Conservation (phyloP, 2,329 filamentous ascomycete species). For the Magnaporthiopsis rhizophila region DNA sequence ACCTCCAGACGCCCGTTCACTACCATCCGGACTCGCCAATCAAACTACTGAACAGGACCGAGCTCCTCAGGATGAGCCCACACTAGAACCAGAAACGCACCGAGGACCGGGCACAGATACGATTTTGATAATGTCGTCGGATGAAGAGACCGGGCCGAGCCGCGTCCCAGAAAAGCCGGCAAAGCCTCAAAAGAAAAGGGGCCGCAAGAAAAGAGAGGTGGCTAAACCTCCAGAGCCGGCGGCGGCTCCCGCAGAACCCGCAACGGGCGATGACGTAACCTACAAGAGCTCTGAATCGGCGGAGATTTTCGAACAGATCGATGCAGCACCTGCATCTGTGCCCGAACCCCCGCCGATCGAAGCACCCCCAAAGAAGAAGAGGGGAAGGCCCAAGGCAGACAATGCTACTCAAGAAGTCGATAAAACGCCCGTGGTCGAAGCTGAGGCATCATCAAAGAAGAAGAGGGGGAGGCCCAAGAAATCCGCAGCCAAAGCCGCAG, state of each 20-base stretch:
- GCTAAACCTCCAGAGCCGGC: background rate
- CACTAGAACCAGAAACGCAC: background rate
- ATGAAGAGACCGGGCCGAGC: background rate
- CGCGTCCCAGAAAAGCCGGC: conserved; percentile 2
- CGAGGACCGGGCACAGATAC: background rate
- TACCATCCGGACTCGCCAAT: background rate
- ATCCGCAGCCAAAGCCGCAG: conserved; percentile 15
- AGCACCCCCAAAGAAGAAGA: conserved; percentile 11
- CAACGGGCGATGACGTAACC: background rate
- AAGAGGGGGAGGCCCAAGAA: conserved; percentile 37
- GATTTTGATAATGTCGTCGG: conserved; percentile 9
- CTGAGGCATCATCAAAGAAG: conserved; percentile 17
- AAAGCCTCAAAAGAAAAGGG: conserved; percentile 19
- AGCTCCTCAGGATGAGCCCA: background rate
- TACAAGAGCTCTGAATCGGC: background rate
- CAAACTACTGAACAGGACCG: background rate
- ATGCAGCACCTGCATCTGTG: background rate
- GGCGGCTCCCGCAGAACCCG: background rate
- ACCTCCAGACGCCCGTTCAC: background rate
- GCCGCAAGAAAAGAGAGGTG: conserved; percentile 20
- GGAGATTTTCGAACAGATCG: background rate
- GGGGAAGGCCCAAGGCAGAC: conserved; percentile 32
- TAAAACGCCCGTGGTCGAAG: conserved; percentile 4
- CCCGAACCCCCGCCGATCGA: background rate
- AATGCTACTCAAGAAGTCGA: background rate